Evolutionary conservation across 1,284 basidiomycete species (phyloP).

Genomic region (Rhodotorula sp.): DNA sequence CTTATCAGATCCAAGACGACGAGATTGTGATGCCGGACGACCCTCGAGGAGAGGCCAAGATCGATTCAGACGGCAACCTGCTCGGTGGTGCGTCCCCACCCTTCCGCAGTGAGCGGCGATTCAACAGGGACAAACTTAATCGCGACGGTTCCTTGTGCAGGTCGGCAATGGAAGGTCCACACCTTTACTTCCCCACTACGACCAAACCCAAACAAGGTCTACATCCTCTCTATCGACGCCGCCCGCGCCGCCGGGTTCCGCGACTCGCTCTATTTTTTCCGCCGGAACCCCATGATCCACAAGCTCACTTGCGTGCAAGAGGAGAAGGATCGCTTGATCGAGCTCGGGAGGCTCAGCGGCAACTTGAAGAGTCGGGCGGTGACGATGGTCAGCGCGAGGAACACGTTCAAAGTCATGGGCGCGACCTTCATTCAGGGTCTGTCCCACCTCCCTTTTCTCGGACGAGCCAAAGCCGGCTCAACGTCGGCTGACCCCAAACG

Average conservation of each 20-base stretch:
- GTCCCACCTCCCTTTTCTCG: conserved; percentile 39
- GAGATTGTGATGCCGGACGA: conserved; percentile 83
- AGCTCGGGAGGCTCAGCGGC: conserved; percentile 77
- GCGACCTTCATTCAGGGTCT: conserved; percentile 81
- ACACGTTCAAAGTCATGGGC: conserved; percentile 92
- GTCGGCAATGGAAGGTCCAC: conserved; percentile 79
- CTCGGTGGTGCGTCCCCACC: conserved; percentile 61
- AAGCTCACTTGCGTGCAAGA: conserved; percentile 81
- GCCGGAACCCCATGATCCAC: conserved; percentile 81
- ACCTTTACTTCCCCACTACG: conserved; percentile 81
- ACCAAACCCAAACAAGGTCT: conserved; percentile 72
- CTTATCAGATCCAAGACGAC: conserved; percentile 79
- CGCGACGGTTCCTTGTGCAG: conserved; percentile 51
- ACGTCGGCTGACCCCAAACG: background rate
- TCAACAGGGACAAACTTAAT: background rate
- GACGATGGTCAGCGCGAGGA: conserved; percentile 87
- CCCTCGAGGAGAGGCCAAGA: conserved; percentile 84
- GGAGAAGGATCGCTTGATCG: conserved; percentile 90
- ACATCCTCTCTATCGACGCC: conserved; percentile 96
- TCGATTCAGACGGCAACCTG: conserved; percentile 78
- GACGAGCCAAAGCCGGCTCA: background rate
- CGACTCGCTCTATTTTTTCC: conserved; percentile 95
- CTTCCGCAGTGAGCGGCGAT: background rate
- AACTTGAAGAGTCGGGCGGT: conserved; percentile 88
- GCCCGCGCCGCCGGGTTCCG: conserved; percentile 92